Evolutionary conservation across 768 basidiomycete species (phyloP), one percentile per base, ranked within the genome.

Genomic region (Hygrocybe coccinea): DNA sequence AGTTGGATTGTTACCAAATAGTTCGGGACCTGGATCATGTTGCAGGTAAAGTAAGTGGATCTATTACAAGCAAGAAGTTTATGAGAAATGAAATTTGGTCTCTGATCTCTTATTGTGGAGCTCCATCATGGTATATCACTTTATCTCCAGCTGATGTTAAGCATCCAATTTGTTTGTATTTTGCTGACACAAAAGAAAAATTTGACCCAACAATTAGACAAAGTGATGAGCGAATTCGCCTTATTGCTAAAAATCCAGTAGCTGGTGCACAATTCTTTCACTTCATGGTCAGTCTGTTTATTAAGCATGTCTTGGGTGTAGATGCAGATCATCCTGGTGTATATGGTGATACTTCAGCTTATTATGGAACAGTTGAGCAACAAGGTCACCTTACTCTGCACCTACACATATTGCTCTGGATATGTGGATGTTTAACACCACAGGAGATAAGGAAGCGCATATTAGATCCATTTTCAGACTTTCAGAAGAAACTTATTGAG

Each of bases 361-460:
- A 70, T 56, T 69, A 69, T 62, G 67, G 67, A 1, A 65, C 62
- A 0, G 67, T 72, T 49, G 74, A 75, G 52, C 65, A 69, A 52
- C 73, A 76, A 59, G 73, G 72, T 1, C 43, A 66, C 2, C 53
- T 72, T 0, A 74, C 71, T 0, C 49, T 76, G 1, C 76, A 77
- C 60, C 44, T 74, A 1, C 74, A 76, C 57, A 22, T 70, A 19
- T 36, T 76, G 3, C 17, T 75, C 1, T 77, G 75, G 74, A 64
- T 76, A 1, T 12, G 37, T 21, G 61, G 64, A 12, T 55, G 55
- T 1, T 44, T 67, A 1, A 59, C 68, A 3, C 74, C 72, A 5
- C 64, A 74, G 48, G 64, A 74, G 41, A 73, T 74, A 5, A 34
- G 66, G 24, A 62, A 73, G 5, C 38, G 49, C 4, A 5, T 76